phyloP scores from a whole-genome alignment of 2,329 filamentous ascomycete genomes.

The Aspergillus brasiliensis region DNA sequence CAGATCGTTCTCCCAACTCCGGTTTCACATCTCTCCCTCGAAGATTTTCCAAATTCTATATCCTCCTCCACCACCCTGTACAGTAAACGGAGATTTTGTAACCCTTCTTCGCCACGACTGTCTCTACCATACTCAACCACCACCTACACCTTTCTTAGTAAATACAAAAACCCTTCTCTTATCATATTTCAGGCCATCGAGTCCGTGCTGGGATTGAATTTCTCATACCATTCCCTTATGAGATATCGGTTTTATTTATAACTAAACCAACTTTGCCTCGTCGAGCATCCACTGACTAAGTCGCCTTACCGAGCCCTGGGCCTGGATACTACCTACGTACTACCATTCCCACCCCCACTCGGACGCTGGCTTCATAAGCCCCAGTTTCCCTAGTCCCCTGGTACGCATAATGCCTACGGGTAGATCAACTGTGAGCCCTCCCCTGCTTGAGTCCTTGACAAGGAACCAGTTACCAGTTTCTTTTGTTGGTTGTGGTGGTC shows the following conservation, averaged over 20 bases:
- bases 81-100: slow-evolving; percentile 3
- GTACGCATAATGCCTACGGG: slow-evolving; percentile 14
- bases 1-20: not conserved
- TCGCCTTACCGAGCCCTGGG: slow-evolving; percentile 2
- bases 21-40: not conserved
- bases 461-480: not conserved
- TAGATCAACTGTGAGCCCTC: slow-evolving; percentile 18
- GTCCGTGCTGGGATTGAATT: not conserved
- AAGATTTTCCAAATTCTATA: not conserved
- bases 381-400: slow-evolving; percentile 8
- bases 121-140: no score
- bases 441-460: not conserved
- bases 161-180: not conserved
- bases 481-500: not conserved
- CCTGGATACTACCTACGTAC: slow-evolving; percentile 2
- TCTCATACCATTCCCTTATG: not conserved
- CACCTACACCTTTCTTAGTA: not conserved
- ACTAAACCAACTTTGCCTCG: not conserved
- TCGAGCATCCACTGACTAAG: slow-evolving; percentile 1
- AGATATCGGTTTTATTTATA: not conserved
- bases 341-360: slow-evolving; percentile 13
- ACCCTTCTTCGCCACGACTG: not conserved
- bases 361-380: slow-evolving; percentile 5
- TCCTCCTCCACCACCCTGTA: not conserved
- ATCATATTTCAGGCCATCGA: not conserved